Base-by-base conservation (phyloP, 345 rosid genomes). In the Populus pruinosa region DNA sequence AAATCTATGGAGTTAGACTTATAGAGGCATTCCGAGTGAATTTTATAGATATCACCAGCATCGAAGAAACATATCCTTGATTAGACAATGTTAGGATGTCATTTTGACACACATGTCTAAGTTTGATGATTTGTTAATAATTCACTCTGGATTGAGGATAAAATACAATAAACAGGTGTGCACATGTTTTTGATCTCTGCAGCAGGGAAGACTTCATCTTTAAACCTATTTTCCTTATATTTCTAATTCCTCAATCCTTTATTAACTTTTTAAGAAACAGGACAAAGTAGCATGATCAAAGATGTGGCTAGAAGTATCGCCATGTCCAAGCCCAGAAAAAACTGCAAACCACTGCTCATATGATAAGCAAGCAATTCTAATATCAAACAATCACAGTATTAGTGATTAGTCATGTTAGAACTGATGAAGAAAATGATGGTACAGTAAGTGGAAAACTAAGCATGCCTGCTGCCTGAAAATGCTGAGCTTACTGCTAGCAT, bases 401-500 rank as follows among this genome's bases (percentile, higher is more conserved):
- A n/a, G 25, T 56, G 23, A 56, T n/a, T n/a, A 56, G 25, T n/a
- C 63, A 56, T n/a, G 50, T 47, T 47, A 41, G 44, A 41, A 41
- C 13, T n/a, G 63, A n/a, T 56, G 29, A 23, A 56, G 5, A 67
- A 67, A 16, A 18, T 41, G 20, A 75, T 65, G 41, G 63, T 53
- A 67, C 66, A 50, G 64, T n/a, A 67, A 36, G 13, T 36, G 76
- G 71, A 78, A 78, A 66, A 61, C 44, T 75, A 89, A 81, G 80
- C 93, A 81, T 91, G 89, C 95, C 91, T 89, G 90, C 81, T 91
- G 93, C 87, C 88, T 91, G 88, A 89, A 85, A 87, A 89, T 83
- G 93, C 95, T 89, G 84, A 91, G 93, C 89, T 91, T 91, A 86
- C 87, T 91, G 90, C 94, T 89, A 74, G 89, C 91, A 84, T 91